Conservation (phyloP, 345 rosid species). For the Syzygium aromaticum region DNA sequence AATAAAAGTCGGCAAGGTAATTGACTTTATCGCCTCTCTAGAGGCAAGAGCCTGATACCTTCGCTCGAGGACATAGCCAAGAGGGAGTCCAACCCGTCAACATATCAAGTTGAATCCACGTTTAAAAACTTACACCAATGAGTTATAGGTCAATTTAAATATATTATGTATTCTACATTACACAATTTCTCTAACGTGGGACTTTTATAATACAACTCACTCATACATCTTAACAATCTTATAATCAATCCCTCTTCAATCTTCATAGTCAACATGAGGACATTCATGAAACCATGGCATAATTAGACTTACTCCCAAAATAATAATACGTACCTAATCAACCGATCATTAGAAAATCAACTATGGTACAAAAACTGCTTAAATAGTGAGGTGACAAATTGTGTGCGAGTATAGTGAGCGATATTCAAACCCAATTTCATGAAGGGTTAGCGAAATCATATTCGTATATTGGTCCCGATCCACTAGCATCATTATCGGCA, state of each 20-base stretch:
- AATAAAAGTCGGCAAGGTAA: neutral
- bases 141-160: no score
- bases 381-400: neutral
- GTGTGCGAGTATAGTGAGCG: neutral
- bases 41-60: no score
- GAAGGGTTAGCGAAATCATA: neutral
- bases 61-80: no score
- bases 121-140: no score
- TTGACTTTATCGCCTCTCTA: neutral
- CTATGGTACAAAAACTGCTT: neutral
- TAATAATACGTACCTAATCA: neutral
- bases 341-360: neutral
- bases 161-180: no score
- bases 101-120: no score
- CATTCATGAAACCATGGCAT: neutral
- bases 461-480: neutral
- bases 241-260: neutral
- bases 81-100: no score
- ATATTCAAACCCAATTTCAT: neutral
- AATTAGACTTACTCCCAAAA: neutral
- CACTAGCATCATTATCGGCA: neutral
- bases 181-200: no score
- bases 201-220: no score
- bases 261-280: neutral
- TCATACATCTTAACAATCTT: neutral